Evolutionary conservation across 1,284 basidiomycete genomes (phyloP).

Genomic region (Ceratobasidium sp.): DNA sequence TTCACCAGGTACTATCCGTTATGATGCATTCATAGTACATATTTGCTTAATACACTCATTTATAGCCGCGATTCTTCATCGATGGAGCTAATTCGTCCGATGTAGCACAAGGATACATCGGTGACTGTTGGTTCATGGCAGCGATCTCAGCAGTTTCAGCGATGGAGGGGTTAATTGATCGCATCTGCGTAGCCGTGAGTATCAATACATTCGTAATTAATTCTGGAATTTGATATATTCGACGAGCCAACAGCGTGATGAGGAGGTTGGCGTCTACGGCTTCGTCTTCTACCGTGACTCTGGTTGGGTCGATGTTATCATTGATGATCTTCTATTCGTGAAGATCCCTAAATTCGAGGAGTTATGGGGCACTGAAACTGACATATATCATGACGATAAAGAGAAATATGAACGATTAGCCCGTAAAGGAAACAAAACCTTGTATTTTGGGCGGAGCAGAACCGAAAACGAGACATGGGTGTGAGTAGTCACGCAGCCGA

Average conservation of each 20-base stretch:
- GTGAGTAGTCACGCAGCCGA: not conserved
- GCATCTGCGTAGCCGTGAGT: conserved; percentile 65
- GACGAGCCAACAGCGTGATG: conserved; percentile 60
- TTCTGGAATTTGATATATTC: not conserved
- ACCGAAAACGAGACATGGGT: conserved; percentile 52
- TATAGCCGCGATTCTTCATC: conserved; percentile 60
- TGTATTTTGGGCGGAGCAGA: conserved; percentile 49
- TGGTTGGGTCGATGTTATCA: conserved; percentile 49
- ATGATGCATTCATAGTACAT: not conserved
- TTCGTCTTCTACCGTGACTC: conserved; percentile 50
- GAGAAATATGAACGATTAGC: conserved; percentile 23
- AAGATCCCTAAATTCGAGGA: conserved; percentile 48
- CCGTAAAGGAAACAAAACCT: conserved; percentile 45
- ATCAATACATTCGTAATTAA: not conserved
- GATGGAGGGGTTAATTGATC: conserved; percentile 62
- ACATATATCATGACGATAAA: conserved; percentile 47
- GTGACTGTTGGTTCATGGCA: conserved; percentile 67
- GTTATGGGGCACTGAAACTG: conserved; percentile 35
- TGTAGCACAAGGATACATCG: conserved; percentile 62
- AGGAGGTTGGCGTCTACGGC: conserved; percentile 67
- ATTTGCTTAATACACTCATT: not conserved
- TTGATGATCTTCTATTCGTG: conserved; percentile 48
- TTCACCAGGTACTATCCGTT: conserved; percentile 53
- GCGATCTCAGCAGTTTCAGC: conserved; percentile 62
- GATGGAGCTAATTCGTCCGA: conserved; percentile 58